phyloP scores from a whole-genome alignment of 2,329 filamentous ascomycete species.

The Verticillium zaregamsianum region DNA sequence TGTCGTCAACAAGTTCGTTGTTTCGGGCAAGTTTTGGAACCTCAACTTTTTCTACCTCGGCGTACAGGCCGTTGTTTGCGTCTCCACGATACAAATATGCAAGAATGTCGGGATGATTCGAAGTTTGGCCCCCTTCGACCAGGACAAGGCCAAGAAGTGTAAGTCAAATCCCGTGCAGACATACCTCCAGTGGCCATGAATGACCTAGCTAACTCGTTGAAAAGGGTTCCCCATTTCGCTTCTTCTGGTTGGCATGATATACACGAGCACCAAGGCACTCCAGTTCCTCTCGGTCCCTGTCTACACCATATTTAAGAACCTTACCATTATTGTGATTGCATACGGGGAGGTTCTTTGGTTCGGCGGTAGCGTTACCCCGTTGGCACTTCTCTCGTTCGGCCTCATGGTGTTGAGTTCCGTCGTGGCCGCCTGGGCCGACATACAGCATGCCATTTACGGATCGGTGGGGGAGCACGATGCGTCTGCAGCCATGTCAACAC shows the following conservation, averaged over 20 bases:
- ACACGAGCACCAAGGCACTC: constrained; percentile 91
- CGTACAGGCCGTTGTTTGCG: constrained; percentile 69
- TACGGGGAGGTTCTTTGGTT: constrained; percentile 99
- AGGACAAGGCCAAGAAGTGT: constrained; percentile 91
- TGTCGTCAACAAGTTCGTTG: constrained; percentile 98
- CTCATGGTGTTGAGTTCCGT: constrained; percentile 95
- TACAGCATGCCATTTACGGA: constrained; percentile 70
- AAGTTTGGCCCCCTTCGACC: constrained; percentile 76
- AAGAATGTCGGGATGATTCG: constrained; percentile 80
- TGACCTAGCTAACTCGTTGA: constrained; percentile 15
- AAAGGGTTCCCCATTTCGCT: constrained; percentile 94
- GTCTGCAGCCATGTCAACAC: constrained; percentile 73
- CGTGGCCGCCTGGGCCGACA: constrained; percentile 95
- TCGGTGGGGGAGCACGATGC: constrained; percentile 40
- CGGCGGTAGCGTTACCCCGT: constrained; percentile 81
- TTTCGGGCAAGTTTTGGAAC: constrained; percentile 89
- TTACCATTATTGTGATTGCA: constrained; percentile 97
- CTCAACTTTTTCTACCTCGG: constrained; percentile 92
- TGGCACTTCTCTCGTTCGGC: constrained; percentile 89
- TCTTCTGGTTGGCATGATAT: constrained; percentile 98
- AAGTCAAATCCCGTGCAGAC: constrained; percentile 25
- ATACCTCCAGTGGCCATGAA: background rate
- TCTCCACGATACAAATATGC: constrained; percentile 43
- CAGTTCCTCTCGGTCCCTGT: constrained; percentile 97
- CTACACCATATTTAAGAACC: constrained; percentile 99